A percentile compares a stretch with the other conserved stretches of the same genome.
Evolutionary conservation across 2,329 filamentous ascomycete species (phyloP).

Genomic region (Alternaria panax): DNA sequence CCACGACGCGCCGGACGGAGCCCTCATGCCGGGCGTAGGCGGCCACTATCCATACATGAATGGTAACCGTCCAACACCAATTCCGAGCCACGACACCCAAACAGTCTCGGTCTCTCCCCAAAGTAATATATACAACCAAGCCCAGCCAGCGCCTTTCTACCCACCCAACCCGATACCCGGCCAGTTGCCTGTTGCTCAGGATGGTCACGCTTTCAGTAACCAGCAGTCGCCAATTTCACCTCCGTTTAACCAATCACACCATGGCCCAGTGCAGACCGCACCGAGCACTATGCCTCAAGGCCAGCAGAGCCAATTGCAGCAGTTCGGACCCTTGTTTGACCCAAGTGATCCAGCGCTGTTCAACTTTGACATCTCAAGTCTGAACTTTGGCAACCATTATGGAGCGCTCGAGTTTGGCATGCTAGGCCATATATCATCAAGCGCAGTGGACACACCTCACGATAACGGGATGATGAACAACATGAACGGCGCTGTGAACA

Average conservation of each 20-base stretch:
- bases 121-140: constrained; percentile 55
- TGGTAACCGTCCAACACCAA: constrained; percentile 55
- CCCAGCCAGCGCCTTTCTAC: constrained; percentile 51
- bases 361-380: constrained; percentile 92
- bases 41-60: constrained; percentile 68
- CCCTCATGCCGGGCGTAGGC: constrained; percentile 83
- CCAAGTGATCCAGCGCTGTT: constrained; percentile 90
- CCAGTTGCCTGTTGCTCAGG: constrained; percentile 53
- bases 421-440: constrained; percentile 94
- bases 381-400: constrained; percentile 96
- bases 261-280: constrained; percentile 57
- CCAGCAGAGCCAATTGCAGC: constrained; percentile 49
- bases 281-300: constrained; percentile 53
- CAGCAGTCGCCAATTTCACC: constrained; percentile 79
- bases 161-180: constrained; percentile 49
- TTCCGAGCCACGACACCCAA: constrained; percentile 36
- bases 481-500: constrained; percentile 42
- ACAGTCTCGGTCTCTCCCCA: constrained; percentile 40
- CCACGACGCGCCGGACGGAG: constrained; percentile 91
- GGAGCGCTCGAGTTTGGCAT: constrained; percentile 95
- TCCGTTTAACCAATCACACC: constrained; percentile 68
- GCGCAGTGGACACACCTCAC: constrained; percentile 78
- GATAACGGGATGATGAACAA: constrained; percentile 58
- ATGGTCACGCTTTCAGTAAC: constrained; percentile 64
- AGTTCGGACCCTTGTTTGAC: constrained; percentile 75